These are phyloP conservation scores for Volutella citrinella DNA, from an alignment of 2,329 filamentous ascomycete genomes.

Conservation along the genomic window DNA sequence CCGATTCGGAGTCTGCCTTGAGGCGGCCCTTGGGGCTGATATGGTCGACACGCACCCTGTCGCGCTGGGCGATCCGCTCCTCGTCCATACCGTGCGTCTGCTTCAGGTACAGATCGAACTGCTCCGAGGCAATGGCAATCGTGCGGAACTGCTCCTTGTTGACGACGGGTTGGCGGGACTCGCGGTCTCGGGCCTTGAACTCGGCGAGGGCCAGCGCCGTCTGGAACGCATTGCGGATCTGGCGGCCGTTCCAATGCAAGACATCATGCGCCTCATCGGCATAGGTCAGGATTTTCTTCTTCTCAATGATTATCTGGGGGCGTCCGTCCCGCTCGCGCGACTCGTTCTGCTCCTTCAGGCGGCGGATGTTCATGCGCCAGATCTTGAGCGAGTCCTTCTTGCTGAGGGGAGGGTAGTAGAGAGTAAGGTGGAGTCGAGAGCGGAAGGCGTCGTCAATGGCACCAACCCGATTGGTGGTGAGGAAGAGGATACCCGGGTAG, in stretches of 20 bases:
- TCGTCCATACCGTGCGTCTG: too few relatives aligned
- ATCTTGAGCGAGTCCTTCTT: conserved; percentile 16
- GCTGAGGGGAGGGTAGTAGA: conserved; percentile 33
- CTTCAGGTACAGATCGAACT: too few relatives aligned
- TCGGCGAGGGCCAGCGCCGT: conserved; percentile 33
- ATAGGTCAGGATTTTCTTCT: conserved; percentile 20
- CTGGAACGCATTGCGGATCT: conserved; percentile 31
- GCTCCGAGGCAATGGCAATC: too few relatives aligned
- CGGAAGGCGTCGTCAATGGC: conserved; percentile 41
- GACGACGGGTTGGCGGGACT: too few relatives aligned
- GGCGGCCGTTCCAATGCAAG: conserved; percentile 30
- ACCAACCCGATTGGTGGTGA: conserved; percentile 44
- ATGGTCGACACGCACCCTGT: too few relatives aligned
- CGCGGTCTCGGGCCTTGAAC: conserved; percentile 25
- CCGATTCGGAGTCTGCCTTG: too few relatives aligned
- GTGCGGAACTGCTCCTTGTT: too few relatives aligned
- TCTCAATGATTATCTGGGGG: conserved; percentile 16
- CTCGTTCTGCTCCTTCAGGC: conserved; percentile 10
- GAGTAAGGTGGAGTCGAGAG: conserved; percentile 35
- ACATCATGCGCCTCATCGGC: conserved; percentile 9
- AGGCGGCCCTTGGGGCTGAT: too few relatives aligned
- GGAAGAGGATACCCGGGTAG: conserved; percentile 38
- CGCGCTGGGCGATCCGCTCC: too few relatives aligned
- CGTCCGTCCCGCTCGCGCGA: conserved; percentile 7
- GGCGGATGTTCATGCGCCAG: conserved; percentile 24